Evolutionary conservation across 83 land plant species (phyloP).

Genomic region (Larix sibirica): DNA sequence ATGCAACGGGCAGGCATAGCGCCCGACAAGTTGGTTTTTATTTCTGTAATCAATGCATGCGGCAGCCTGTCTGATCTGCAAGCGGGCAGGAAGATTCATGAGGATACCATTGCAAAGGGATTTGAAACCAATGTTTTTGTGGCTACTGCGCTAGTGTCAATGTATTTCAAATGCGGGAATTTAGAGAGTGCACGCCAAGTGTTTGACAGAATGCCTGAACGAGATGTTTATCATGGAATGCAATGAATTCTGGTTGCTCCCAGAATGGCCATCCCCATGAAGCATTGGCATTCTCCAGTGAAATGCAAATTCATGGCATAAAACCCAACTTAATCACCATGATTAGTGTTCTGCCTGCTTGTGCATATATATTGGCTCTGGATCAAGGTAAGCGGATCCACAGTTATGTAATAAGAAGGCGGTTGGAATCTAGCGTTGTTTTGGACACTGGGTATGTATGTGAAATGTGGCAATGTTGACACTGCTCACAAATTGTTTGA

Average conservation of each 20-base stretch:
- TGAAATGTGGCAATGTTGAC: too few species aligned
- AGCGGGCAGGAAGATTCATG: constrained; percentile 10
- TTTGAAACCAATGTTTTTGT: constrained; percentile 1
- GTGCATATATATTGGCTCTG: neutral
- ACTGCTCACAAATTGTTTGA: too few species aligned
- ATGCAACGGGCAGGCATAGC: neutral
- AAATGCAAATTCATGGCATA: neutral
- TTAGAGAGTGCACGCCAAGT: constrained; percentile 2
- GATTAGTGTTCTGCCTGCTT: constrained; percentile 9
- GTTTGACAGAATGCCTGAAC: constrained; percentile 6
- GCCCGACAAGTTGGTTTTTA: constrained; percentile 7
- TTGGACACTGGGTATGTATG: too few species aligned
- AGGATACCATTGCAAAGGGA: constrained; percentile 1
- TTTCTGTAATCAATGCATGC: constrained; percentile 19
- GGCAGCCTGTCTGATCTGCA: neutral
- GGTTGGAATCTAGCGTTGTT: too few species aligned
- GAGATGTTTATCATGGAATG: constrained; percentile 22
- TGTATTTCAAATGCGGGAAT: constrained; percentile 17
- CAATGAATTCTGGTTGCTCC: constrained; percentile 15
- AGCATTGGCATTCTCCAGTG: constrained; percentile 6
- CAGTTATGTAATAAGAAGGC: too few species aligned
- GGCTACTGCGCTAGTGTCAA: constrained; percentile 14
- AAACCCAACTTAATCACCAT: neutral
- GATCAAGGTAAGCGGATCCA: neutral
- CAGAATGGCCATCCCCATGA: constrained; percentile 13